phyloP scores from a whole-genome alignment of 306 rosid species.

The Coriaria nepalensis region DNA sequence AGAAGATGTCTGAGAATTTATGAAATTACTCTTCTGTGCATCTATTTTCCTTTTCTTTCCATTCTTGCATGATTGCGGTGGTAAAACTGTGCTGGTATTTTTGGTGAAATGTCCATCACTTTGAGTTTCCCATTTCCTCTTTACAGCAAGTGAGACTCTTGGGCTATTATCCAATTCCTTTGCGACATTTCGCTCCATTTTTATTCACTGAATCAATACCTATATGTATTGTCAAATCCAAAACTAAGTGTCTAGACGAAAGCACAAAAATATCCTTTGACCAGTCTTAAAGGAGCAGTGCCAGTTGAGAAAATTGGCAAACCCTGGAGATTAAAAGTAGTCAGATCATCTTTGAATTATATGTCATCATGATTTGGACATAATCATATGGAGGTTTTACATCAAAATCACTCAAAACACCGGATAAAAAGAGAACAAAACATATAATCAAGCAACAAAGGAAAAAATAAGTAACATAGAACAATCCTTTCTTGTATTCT shows the following conservation, averaged over 20 bases:
- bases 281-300: conserved; percentile 21
- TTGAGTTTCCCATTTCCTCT: conserved; percentile 41
- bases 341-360: conserved; percentile 7
- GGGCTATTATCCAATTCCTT: conserved; percentile 53
- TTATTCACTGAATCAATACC: conserved; percentile 36
- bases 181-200: conserved; percentile 47
- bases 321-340: conserved; percentile 32
- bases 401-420: background rate
- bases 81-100: conserved; percentile 22
- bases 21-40: conserved; percentile 15
- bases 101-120: conserved; percentile 24
- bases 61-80: conserved; percentile 17
- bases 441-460: too few relatives aligned
- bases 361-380: background rate
- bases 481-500: too few relatives aligned
- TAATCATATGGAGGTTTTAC: conserved; percentile 1
- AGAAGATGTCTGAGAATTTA: conserved; percentile 19
- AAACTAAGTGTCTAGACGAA: conserved; percentile 24
- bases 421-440: background rate
- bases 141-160: conserved; percentile 21
- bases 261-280: conserved; percentile 22
- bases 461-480: too few relatives aligned
- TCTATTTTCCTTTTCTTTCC: conserved; percentile 40
- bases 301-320: conserved; percentile 22
- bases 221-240: conserved; percentile 33